A percentile compares a stretch with the other conserved stretches of the same genome.
Conservation (phyloP, 2,329 filamentous ascomycete species). For the Arthrobotrys pseudoclavata region DNA sequence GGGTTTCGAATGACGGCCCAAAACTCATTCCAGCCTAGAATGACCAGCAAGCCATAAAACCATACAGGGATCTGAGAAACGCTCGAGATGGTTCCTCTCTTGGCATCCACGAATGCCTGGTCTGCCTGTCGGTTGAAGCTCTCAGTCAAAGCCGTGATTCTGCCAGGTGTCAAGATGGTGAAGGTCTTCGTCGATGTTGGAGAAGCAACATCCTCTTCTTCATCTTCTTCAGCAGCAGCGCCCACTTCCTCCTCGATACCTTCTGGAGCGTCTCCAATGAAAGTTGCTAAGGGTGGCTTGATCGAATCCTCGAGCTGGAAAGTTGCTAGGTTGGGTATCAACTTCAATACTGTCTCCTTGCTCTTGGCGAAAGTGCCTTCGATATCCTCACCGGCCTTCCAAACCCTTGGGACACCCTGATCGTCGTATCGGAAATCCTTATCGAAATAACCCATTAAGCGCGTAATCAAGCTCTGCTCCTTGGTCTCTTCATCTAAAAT, state of each 20-base stretch:
- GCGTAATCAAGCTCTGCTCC: conserved; percentile 56
- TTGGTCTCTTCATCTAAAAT: conserved; percentile 86
- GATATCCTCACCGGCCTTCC: conserved; percentile 96
- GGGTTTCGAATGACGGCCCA: conserved; percentile 85
- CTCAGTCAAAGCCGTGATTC: conserved; percentile 74
- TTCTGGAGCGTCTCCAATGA: conserved; percentile 85
- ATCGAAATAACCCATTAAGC: conserved; percentile 74
- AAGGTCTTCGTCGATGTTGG: conserved; percentile 89
- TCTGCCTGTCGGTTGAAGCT: conserved; percentile 99
- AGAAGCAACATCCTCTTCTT: conserved; percentile 95
- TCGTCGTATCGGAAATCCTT: conserved; percentile 99
- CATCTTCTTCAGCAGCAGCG: conserved; percentile 94
- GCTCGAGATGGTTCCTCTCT: conserved; percentile 94
- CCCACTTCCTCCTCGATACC: conserved; percentile 76
- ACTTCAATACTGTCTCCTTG: conserved; percentile 87
- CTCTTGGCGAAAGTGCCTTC: conserved; percentile 94
- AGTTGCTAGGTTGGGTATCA: conserved; percentile 88
- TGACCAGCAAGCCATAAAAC: conserved; percentile 89
- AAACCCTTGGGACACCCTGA: conserved; percentile 92
- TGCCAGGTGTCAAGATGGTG: conserved; percentile 51
- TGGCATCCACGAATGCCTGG: conserved; percentile 97
- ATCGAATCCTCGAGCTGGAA: conserved; percentile 84
- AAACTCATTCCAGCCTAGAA: conserved; percentile 99
- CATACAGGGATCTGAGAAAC: conserved; percentile 94
- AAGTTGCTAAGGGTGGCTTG: conserved; percentile 75